phyloP scores from a whole-genome alignment of 768 basidiomycete species.

The Mycena polygramma region DNA sequence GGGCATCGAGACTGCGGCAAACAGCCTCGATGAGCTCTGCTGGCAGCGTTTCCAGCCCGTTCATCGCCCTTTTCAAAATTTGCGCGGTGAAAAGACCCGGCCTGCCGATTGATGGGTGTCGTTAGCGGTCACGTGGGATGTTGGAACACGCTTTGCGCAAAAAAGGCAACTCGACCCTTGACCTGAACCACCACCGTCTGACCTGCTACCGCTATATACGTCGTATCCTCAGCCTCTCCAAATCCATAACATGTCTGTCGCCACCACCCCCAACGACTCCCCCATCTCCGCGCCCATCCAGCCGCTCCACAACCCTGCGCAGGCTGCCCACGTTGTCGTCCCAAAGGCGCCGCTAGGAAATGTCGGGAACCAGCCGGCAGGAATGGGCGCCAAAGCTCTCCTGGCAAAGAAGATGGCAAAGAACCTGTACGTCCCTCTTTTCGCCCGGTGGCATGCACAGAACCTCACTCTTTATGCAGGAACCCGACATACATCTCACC shows the following conservation, averaged over 20 bases:
- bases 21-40: slow-evolving; percentile 44
- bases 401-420: slow-evolving; percentile 95
- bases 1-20: slow-evolving; percentile 46
- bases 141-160: not conserved
- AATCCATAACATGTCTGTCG: slow-evolving; percentile 62
- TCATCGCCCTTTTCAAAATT: not conserved
- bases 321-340: slow-evolving; percentile 81
- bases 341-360: slow-evolving; percentile 88
- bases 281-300: slow-evolving; percentile 74
- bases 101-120: not conserved
- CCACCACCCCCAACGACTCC: slow-evolving; percentile 75
- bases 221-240: slow-evolving; percentile 21
- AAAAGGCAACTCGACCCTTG: not conserved
- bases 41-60: slow-evolving; percentile 39
- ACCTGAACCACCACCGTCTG: not conserved
- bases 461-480: slow-evolving; percentile 54
- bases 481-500: slow-evolving; percentile 93
- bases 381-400: slow-evolving; percentile 91
- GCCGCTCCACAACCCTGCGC: slow-evolving; percentile 88
- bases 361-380: slow-evolving; percentile 67
- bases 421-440: slow-evolving; percentile 71
- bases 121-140: slow-evolving; percentile 6
- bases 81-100: too few species aligned
- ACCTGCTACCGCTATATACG: not conserved
- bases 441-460: slow-evolving; percentile 13